Evolutionary conservation across 2,329 filamentous ascomycete genomes (phyloP), one percentile per base, ranked within the genome.

Genomic region (Pyricularia sp.): DNA sequence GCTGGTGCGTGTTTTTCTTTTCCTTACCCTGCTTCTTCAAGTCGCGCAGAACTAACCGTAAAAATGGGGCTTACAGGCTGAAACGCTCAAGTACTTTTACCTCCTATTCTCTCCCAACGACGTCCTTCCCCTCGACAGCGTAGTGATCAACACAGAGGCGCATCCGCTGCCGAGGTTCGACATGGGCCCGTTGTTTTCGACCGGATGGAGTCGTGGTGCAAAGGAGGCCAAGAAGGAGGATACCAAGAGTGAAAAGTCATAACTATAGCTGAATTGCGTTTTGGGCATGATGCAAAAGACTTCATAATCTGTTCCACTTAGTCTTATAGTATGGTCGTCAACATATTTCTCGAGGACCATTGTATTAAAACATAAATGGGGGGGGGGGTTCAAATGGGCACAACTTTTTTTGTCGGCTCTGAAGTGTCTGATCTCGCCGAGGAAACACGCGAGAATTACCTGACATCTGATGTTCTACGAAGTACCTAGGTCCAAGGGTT

Each of bases 81-180:
- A 99, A 81, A 99, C 95, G 26, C 83, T 99, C 64, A 99, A 99
- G 81, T 99, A 99, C 78, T 91, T 99, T 78, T 99, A 97, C 78
- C 87, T 99, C 59, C 84, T 99, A 42, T 99, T 99, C 81, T 94
- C 92, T 2, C 89, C 92, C 4, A 84, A 90, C 72, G 92, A 96
- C 70, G 79, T 97, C 55, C 82, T 98, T 61, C 93, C 94, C 2
- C 84, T 99, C 36, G 91, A 95, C 73, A 87, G 94, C 74, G 84
- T 97, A 30, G 93, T 99, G 58, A 89, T 98, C 76, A 99, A 99
- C 78, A 99, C 95, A 1, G 95, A 99, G 81, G 95, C 93, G 1
- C 95, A 99, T 79, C 88, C 92, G 1, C 85, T 99, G 70, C 95
- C 95, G 9, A 84, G 91, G 58, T 99, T 99, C 77, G 89, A 95